These are phyloP conservation scores for Erythrophleum ivorense DNA, from an alignment of 331 rosid species.

Conservation along the genomic window DNA sequence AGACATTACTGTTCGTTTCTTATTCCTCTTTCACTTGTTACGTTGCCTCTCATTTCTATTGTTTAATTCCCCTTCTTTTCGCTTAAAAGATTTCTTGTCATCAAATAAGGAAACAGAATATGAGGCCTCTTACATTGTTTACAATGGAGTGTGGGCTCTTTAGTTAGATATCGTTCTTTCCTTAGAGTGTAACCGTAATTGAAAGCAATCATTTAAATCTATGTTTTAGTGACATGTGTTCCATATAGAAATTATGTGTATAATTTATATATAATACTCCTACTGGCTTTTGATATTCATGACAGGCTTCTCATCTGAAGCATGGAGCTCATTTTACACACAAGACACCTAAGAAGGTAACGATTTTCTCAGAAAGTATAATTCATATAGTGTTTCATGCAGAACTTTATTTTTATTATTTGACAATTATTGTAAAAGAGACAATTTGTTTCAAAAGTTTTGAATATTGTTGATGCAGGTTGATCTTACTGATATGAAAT, in stretches of 20 bases:
- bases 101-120: not conserved
- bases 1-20: not conserved
- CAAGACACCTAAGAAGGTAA: constrained; percentile 58
- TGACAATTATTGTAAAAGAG: not conserved
- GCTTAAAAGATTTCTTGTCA: not conserved
- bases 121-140: not conserved
- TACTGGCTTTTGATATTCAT: not conserved
- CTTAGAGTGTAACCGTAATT: not conserved
- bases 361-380: not conserved
- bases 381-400: not conserved
- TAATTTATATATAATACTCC: too few relatives aligned
- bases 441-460: not conserved
- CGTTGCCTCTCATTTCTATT: too few relatives aligned
- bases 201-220: too few relatives aligned
- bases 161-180: constrained; percentile 9
- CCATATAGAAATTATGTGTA: too few relatives aligned
- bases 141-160: not conserved
- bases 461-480: constrained; percentile 47
- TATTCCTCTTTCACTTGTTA: too few relatives aligned
- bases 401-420: not conserved
- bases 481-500: constrained; percentile 28
- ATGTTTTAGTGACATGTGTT: too few relatives aligned
- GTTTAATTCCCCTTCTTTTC: not conserved
- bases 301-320: constrained; percentile 65
- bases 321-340: constrained; percentile 61